These are phyloP conservation scores for Tephrocybe sp. DNA, from an alignment of 768 basidiomycete genomes.

Conservation along the genomic window DNA sequence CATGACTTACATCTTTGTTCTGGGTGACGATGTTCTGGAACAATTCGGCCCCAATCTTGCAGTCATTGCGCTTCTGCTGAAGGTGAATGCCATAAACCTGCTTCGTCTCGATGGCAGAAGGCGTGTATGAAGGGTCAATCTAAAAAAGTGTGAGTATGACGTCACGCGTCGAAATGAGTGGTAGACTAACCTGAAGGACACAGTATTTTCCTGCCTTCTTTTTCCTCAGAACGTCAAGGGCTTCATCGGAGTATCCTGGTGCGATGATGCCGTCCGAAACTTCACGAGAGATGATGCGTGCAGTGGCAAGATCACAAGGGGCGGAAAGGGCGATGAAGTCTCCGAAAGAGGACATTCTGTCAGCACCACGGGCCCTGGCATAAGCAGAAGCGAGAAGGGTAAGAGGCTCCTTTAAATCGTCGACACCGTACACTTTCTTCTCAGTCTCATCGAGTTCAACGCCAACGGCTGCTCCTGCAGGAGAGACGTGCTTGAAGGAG, in stretches of 20 bases:
- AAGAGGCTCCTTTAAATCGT: slow-evolving; percentile 88
- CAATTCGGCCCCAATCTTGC: slow-evolving; percentile 76
- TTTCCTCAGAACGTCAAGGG: slow-evolving; percentile 87
- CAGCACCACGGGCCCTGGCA: slow-evolving; percentile 96
- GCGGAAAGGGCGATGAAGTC: slow-evolving; percentile 97
- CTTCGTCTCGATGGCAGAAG: slow-evolving; percentile 82
- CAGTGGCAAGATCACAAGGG: slow-evolving; percentile 91
- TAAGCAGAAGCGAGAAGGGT: slow-evolving; percentile 92
- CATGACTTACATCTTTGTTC: slow-evolving; percentile 71
- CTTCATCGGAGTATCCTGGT: slow-evolving; percentile 86
- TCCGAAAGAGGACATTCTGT: slow-evolving; percentile 99
- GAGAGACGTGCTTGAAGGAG: slow-evolving; percentile 99
- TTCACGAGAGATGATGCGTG: slow-evolving; percentile 96
- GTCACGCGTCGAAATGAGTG: neutral
- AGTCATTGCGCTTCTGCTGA: slow-evolving; percentile 89
- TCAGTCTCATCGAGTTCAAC: slow-evolving; percentile 79
- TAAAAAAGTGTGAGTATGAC: slow-evolving; percentile 27
- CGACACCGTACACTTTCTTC: slow-evolving; percentile 94
- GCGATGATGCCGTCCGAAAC: slow-evolving; percentile 99
- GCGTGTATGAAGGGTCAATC: slow-evolving; percentile 88
- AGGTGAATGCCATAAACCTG: slow-evolving; percentile 93
- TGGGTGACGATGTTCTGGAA: slow-evolving; percentile 89
- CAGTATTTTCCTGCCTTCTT: slow-evolving; percentile 99
- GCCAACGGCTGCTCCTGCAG: slow-evolving; percentile 95
- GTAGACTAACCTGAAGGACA: slow-evolving; percentile 73